Evolutionary conservation across 208 protist species (phyloP), one percentile per base, ranked within the genome.

Genomic region (Histomonas meleagridis): DNA sequence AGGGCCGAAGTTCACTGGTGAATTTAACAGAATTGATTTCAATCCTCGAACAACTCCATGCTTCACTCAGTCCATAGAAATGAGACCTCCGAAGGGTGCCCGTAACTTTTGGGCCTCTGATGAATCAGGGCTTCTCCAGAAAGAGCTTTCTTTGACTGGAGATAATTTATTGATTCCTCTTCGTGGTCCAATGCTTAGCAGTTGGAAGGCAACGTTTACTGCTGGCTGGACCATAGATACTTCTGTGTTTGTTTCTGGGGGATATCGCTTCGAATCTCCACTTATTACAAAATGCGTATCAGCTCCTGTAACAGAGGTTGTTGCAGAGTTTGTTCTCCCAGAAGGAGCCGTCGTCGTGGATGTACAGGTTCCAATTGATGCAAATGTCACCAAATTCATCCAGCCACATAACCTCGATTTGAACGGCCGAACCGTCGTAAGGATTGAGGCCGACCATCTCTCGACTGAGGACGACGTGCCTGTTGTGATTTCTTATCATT

Each of bases 21-120:
- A 86, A 46, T 86, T 86, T 48, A 86, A 86, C 26, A 12, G 76
- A 40, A 86, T 86, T 38, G 76, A 86, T 86, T 86, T 86, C 46
- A 43, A 14, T 10, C 40, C 51, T 38, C 23, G 16, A 32, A 38
- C 76, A n/a, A n/a, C n/a, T 57, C 43, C 43, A n/a, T 86, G 76
- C 76, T 86, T 57, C 46, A 26, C 55, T 48, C 23, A 51, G 10
- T 57, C 23, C 18, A 7, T 86, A 21, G 16, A 14, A 10, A 46
- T 86, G 21, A 43, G 46, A 51, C 76, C 76, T 57, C 76, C 76
- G 55, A 18, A 9, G 0, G 76, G 46, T 18, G 23, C 76, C 16
- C 55, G 55, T 28, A 51, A 86, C 46, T 86, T 86, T n/a, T 86
- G 76, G 76, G 76, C 76, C 38, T 21, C 14, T 18, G 76, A 86